Percentiles rank a stretch among this genome's conserved stretches.
These are phyloP conservation scores for Chamaecrista fasciculata DNA, from an alignment of 306 rosid genomes.

Conservation along the genomic window DNA sequence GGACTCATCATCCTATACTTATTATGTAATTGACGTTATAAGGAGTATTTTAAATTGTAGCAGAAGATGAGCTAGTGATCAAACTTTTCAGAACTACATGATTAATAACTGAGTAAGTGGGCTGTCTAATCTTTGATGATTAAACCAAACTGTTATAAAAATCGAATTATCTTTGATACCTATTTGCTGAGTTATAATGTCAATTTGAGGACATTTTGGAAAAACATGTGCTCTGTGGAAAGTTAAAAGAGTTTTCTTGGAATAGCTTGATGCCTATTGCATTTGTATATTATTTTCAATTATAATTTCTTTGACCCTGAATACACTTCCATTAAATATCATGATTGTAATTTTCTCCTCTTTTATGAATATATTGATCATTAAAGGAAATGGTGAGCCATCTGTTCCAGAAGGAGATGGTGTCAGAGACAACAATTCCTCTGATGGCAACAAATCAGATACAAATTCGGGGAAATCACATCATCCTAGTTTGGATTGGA, in stretches of 20 bases:
- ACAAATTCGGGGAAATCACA: conserved; percentile 49
- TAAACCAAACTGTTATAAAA: neutral
- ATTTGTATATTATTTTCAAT: neutral
- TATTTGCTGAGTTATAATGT: neutral
- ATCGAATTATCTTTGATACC: neutral
- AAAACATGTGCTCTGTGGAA: neutral
- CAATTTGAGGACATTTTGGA: neutral
- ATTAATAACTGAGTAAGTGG: neutral
- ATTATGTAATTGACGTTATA: too few relatives aligned
- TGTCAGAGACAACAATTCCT: conserved; percentile 46
- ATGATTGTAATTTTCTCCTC: neutral
- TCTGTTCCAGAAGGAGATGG: conserved; percentile 78
- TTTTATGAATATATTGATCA: conserved; percentile 24
- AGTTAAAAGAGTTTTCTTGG: neutral
- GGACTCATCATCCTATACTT: too few relatives aligned
- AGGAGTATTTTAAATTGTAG: too few relatives aligned
- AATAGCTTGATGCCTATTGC: neutral
- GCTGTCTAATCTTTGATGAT: neutral
- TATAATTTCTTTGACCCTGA: conserved; percentile 16
- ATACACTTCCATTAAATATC: neutral
- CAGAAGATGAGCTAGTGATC: too few relatives aligned
- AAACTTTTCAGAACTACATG: neutral
- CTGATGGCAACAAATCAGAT: conserved; percentile 53
- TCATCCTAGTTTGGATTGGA: conserved; percentile 66
- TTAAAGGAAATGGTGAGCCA: conserved; percentile 74